Percentiles rank a stretch among this genome's conserved stretches.
Evolutionary conservation across 139 green algal species (phyloP).

Genomic region (Coelastrella sp.): DNA sequence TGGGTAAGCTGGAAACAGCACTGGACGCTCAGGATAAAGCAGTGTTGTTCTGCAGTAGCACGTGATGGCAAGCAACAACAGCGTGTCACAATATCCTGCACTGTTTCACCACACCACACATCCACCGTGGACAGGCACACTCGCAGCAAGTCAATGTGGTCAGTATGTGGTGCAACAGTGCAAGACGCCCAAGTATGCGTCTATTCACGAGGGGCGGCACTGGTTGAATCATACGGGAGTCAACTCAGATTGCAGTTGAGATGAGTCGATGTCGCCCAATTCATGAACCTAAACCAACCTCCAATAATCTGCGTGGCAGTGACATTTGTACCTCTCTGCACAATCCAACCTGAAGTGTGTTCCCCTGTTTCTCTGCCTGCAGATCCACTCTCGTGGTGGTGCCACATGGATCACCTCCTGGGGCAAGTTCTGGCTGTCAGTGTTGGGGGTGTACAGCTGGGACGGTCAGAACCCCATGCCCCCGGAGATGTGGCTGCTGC

Average conservation of each 20-base stretch:
- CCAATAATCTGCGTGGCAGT: background rate
- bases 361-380: background rate
- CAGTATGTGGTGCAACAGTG: too few relatives aligned
- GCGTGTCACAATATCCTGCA: background rate
- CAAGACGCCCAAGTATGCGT: too few relatives aligned
- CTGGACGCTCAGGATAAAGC: background rate
- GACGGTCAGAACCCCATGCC: conserved; percentile 93
- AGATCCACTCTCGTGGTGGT: conserved; percentile 92
- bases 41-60: too few relatives aligned
- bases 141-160: too few relatives aligned
- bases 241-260: too few relatives aligned
- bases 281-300: too few relatives aligned
- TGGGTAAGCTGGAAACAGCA: conserved; percentile 74
- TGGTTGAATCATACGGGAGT: too few relatives aligned
- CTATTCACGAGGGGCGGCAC: too few relatives aligned
- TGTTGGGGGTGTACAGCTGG: conserved; percentile 91
- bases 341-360: background rate
- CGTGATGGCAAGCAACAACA: too few relatives aligned
- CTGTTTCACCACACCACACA: background rate
- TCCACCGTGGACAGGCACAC: too few relatives aligned
- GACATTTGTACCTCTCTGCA: background rate
- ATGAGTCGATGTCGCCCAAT: too few relatives aligned
- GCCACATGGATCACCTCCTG: conserved; percentile 91
- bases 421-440: conserved; percentile 99
- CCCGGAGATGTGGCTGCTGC: conserved; percentile 99